These are phyloP conservation scores for Cardamine chenopodiifolia DNA, from an alignment of 345 rosid species.

Conservation along the genomic window DNA sequence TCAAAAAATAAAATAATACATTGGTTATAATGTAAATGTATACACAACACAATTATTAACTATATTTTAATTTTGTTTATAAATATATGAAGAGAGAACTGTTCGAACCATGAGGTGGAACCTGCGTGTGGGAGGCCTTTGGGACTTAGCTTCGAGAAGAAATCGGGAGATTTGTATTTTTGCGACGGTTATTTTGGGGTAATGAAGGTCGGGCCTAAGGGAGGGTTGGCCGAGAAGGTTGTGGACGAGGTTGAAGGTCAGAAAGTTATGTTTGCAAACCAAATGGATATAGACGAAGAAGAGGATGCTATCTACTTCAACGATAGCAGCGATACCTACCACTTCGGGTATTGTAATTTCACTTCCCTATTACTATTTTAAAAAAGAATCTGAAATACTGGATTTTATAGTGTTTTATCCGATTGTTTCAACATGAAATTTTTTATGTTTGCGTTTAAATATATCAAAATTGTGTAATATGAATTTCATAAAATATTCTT, in stretches of 20 bases:
- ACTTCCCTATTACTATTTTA: not conserved
- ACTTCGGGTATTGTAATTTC: constrained; percentile 54
- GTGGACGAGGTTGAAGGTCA: constrained; percentile 57
- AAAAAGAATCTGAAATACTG: no score
- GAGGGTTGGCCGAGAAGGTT: constrained; percentile 59
- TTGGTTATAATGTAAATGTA: not conserved
- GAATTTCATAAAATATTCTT: no score
- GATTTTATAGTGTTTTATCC: no score
- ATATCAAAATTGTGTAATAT: not conserved
- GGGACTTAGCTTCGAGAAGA: constrained; percentile 65
- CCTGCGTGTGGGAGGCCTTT: constrained; percentile 78
- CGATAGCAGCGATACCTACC: constrained; percentile 59
- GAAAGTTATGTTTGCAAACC: constrained; percentile 63
- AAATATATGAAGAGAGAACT: constrained; percentile 50
- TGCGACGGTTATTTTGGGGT: constrained; percentile 75
- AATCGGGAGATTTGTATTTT: constrained; percentile 69
- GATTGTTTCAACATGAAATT: no score
- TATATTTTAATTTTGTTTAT: not conserved
- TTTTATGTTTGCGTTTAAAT: not conserved
- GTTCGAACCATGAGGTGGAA: constrained; percentile 51
- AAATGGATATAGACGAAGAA: constrained; percentile 65
- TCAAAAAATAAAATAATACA: no score
- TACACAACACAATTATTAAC: not conserved
- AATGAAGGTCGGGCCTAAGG: constrained; percentile 63
- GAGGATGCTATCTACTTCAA: constrained; percentile 69